phyloP scores from a whole-genome alignment of 73 alveolate genomes.

The Stentor coeruleus region DNA sequence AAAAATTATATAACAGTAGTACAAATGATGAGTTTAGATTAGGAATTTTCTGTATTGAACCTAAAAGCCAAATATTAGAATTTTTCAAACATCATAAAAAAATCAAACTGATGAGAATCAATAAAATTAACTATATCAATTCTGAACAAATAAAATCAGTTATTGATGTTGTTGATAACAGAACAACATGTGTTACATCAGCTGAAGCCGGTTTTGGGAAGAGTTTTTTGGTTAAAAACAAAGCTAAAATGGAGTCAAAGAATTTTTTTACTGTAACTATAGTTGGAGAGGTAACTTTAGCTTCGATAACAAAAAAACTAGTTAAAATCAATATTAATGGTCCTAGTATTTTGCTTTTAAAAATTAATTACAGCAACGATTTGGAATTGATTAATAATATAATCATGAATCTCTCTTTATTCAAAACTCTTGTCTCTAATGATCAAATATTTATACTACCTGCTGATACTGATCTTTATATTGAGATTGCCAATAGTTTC shows the following conservation, averaged over 20 bases:
- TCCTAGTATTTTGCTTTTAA: background rate
- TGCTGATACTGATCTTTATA: background rate
- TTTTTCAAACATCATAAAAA: background rate
- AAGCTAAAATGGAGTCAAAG: background rate
- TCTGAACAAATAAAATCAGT: background rate
- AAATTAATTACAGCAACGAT: background rate
- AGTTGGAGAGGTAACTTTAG: background rate
- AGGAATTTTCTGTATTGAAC: background rate
- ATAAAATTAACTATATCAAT: background rate
- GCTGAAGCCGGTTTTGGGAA: background rate
- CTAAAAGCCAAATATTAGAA: background rate
- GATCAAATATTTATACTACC: background rate
- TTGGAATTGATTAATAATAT: background rate
- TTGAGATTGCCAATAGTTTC: conserved; percentile 1
- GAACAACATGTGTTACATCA: background rate
- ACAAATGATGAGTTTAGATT: background rate
- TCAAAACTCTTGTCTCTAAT: background rate
- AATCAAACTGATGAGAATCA: background rate
- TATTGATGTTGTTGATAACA: background rate
- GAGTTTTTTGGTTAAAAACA: background rate
- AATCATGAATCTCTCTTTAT: background rate
- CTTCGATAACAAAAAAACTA: background rate
- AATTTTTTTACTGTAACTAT: background rate
- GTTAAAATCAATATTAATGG: background rate
- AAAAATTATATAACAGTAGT: background rate